phyloP scores from a whole-genome alignment of 306 rosid genomes.

The Gastrolobium bilobum region DNA sequence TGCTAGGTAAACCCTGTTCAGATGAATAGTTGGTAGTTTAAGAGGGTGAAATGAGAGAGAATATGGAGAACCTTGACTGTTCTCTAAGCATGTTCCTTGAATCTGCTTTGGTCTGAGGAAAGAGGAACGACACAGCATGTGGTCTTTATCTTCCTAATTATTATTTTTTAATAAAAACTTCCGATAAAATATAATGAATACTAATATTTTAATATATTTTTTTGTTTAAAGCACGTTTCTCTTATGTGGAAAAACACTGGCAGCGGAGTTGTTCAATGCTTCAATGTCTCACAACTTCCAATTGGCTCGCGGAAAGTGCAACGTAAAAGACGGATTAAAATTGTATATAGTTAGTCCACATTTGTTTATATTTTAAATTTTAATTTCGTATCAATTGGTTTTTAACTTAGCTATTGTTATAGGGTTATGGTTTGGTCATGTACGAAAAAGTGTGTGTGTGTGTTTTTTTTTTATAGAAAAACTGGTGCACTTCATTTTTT shows the following conservation, averaged over 20 bases:
- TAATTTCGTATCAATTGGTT: too few relatives aligned
- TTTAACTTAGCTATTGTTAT: too few relatives aligned
- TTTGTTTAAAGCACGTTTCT: conserved; percentile 75
- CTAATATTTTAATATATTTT: not conserved
- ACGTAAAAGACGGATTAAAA: too few relatives aligned
- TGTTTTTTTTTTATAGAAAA: too few relatives aligned
- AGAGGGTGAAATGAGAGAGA: conserved; percentile 25
- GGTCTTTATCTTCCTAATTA: conserved; percentile 40
- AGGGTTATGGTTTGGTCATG: too few relatives aligned
- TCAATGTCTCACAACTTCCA: not conserved
- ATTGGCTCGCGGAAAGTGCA: conserved; percentile 4
- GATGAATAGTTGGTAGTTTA: not conserved
- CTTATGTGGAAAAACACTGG: conserved; percentile 25
- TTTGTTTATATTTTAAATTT: too few relatives aligned
- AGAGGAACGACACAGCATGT: conserved; percentile 43
- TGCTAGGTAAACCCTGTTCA: not conserved
- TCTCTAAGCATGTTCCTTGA: conserved; percentile 51
- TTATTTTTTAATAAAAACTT: not conserved
- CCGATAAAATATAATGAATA: not conserved
- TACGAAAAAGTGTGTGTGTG: too few relatives aligned
- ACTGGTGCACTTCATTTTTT: too few relatives aligned
- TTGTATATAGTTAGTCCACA: too few relatives aligned
- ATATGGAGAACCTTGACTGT: conserved; percentile 34
- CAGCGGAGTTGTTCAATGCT: conserved; percentile 9
- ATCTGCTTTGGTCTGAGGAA: conserved; percentile 37